These are phyloP conservation scores for Besnoitia besnoiti DNA, from an alignment of 169 alveolate species.

Conservation along the genomic window DNA sequence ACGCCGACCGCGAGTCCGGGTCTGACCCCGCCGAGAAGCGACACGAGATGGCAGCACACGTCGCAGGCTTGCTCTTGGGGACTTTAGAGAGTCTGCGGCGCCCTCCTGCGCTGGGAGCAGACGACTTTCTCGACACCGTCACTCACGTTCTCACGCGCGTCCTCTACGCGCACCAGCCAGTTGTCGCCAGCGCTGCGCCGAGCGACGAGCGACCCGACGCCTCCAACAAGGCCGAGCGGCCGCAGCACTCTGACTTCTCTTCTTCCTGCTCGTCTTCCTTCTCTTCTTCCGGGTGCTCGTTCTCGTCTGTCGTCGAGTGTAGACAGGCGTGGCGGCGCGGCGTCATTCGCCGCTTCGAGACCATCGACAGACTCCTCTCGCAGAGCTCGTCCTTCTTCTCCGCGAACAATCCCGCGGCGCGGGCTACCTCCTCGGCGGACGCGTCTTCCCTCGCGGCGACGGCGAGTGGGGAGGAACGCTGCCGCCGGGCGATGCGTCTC, in stretches of 20 bases:
- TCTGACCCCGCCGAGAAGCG: background rate
- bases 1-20: too few species aligned
- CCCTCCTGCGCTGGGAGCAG: conserved; percentile 13
- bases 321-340: conserved; percentile 13
- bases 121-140: background rate
- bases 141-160: conserved; percentile 3
- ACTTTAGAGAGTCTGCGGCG: background rate
- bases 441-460: background rate
- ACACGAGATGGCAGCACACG: background rate
- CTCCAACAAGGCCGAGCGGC: background rate
- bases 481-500: conserved; percentile 5
- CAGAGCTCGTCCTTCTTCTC: background rate
- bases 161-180: background rate
- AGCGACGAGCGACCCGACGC: background rate
- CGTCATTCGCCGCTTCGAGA: background rate
- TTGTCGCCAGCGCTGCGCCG: background rate
- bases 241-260: background rate
- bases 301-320: background rate
- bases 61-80: conserved; percentile 7
- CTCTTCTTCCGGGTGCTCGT: background rate
- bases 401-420: background rate
- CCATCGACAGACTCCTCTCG: conserved; percentile 1
- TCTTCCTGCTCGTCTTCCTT: background rate
- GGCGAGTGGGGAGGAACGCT: background rate
- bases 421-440: too few species aligned